Base-by-base conservation (phyloP, 306 rosid species). In the Castanea sativa region DNA sequence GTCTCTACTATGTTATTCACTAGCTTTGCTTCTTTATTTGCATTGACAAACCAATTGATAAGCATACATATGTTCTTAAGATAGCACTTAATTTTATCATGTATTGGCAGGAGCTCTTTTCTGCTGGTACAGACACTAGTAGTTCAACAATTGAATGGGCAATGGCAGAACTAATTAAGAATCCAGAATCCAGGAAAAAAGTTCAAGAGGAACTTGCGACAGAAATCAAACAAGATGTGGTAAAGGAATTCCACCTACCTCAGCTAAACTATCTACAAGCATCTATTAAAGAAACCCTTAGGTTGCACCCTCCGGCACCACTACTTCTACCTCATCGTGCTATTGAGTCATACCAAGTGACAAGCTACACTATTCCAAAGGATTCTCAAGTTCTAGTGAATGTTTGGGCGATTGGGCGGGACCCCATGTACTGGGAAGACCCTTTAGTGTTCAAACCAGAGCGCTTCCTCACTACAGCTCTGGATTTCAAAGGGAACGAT, bases 301-400 rank as follows among this genome's bases (percentile, higher is more conserved):
- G 87, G 30, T 33, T 84, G 52, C 84, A 80, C 45, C 87, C 87
- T 16, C 73, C 76, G 4, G 79, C 60, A 18, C 87, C 81, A 6
- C 67, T 80, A 38, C 76, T 84, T 11, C 79, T 83, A n/a, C 83
- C 87, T 33, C 79, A 59, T 55, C 51, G 52, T 51, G 86, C 86
- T 1, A 25, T 30, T 35, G 68, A 69, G 1, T 7, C 75, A 20
- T 64, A 75, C 69, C 23, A 74, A 65, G 84, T 84, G 1, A 61
- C 69, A 71, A 61, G 63, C 72, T 80, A 75, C 64, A 61, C 71
- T 16, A 79, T 84, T 23, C 81, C 80, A 0, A 80, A 84, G 53
- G 73, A 41, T 43, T 32, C 81, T 35, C 68, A 76, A n/a, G 57
- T 84, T 3, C 21, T 77, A 6, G 82, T 84, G 33, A 84, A 84